Evolutionary conservation across 345 rosid genomes (phyloP), one percentile per base, ranked within the genome.

Genomic region (Populus tremula): DNA sequence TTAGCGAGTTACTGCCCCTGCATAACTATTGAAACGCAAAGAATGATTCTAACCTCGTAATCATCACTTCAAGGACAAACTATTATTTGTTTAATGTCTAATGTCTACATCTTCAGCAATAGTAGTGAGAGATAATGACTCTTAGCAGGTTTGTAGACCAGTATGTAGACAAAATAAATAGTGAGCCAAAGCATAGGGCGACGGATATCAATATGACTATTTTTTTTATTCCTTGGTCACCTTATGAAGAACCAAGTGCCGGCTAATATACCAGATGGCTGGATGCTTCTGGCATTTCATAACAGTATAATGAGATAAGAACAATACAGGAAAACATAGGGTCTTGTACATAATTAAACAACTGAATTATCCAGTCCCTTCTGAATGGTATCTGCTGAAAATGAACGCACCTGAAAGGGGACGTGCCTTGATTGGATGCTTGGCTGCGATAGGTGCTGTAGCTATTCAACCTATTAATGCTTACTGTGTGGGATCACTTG

Each of bases 341-440:
- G 41, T 5, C 8, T 38, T 5, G 41, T 5, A 38, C 8, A 6
- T 38, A 38, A 38, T 38, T 38, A 8, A 38, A 38, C 9, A 6
- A 38, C 1, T 38, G 41, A 38, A 38, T 0, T 38, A 67, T 45
- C 39, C 77, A 10, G n/a, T 47, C 38, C 66, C 82, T 62, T 80
- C 80, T 12, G 80, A 80, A 9, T 80, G 84, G 87, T 76, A 84
- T 21, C 76, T 89, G 73, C 71, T 85, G 74, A 71, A 25, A 79
- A 82, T 87, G 92, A 86, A 80, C 75, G 85, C 76, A 7, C 82
- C 82, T 5, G 88, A 89, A 71, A 86, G 89, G 89, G 84, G 82
- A 69, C 78, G 77, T 69, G 80, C 84, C 23, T 43, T 86, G 39
- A 70, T 84, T 18, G 88, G 90, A 33, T 87, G 89, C 63, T 1